A percentile compares a stretch with the other conserved stretches of the same genome.
Conservation (phyloP, 441 rosid species). For the Pelargonium fulgidum region DNA sequence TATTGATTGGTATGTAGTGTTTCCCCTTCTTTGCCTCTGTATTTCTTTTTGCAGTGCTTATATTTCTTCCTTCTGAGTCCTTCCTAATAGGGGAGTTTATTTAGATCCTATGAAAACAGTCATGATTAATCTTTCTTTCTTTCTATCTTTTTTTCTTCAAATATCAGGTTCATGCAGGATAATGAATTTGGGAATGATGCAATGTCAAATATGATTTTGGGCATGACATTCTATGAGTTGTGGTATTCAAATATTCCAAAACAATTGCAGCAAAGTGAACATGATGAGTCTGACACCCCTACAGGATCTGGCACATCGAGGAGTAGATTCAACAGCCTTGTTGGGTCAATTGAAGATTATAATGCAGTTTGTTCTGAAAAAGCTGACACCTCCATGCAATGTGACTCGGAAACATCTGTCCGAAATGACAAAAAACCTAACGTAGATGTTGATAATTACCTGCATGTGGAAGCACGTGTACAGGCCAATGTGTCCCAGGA, state of each 20-base stretch:
- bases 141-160: conserved; percentile 17
- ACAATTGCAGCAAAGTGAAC: conserved; percentile 38
- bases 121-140: conserved; percentile 4
- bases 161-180: conserved; percentile 53
- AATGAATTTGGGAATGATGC: conserved; percentile 43
- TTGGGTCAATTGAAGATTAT: conserved; percentile 25
- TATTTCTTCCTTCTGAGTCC: neutral
- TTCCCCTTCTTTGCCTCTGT: no score
- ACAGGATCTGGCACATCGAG: conserved; percentile 24
- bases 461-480: conserved; percentile 16
- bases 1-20: no score
- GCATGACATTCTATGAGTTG: conserved; percentile 55
- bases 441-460: conserved; percentile 19
- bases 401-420: conserved; percentile 54
- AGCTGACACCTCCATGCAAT: conserved; percentile 27
- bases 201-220: conserved; percentile 42
- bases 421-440: conserved; percentile 37
- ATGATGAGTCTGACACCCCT: conserved; percentile 22
- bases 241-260: conserved; percentile 47
- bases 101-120: neutral
- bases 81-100: neutral
- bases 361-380: conserved; percentile 29
- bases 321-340: conserved; percentile 25
- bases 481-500: conserved; percentile 26
- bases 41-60: no score